phyloP scores from a whole-genome alignment of 768 basidiomycete genomes.

The Cyclocybe aegerita region DNA sequence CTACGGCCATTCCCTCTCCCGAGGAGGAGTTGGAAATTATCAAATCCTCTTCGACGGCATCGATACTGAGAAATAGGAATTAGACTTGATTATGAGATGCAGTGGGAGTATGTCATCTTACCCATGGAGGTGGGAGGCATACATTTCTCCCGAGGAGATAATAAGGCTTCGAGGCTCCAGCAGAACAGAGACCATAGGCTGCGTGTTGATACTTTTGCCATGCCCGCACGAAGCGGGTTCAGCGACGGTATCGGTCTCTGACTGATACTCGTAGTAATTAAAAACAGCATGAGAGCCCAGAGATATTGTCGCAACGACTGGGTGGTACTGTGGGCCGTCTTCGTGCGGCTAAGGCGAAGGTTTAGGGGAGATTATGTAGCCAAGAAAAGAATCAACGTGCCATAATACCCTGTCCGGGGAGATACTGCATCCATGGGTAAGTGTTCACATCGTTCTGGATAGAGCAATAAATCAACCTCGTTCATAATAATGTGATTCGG shows the following conservation, averaged over 20 bases:
- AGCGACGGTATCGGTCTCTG: slow-evolving; percentile 18
- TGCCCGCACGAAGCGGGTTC: slow-evolving; percentile 21
- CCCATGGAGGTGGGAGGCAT: slow-evolving; percentile 77
- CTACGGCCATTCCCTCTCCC: slow-evolving; percentile 32
- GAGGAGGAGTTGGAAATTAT: slow-evolving; percentile 28
- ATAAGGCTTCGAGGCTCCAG: slow-evolving; percentile 86
- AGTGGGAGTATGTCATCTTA: slow-evolving; percentile 20
- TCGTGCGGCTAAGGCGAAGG: slow-evolving; percentile 71
- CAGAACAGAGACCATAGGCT: slow-evolving; percentile 68
- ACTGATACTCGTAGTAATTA: slow-evolving; percentile 72
- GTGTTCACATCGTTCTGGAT: slow-evolving; percentile 3
- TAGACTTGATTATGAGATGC: background rate
- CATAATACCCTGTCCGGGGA: slow-evolving; percentile 91
- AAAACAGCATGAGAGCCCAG: slow-evolving; percentile 82
- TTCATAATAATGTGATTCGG: slow-evolving; percentile 93
- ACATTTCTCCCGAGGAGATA: slow-evolving; percentile 70
- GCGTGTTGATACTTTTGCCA: slow-evolving; percentile 60
- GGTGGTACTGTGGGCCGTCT: slow-evolving; percentile 87
- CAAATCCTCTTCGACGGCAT: slow-evolving; percentile 52
- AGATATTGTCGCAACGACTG: slow-evolving; percentile 89
- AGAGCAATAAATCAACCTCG: slow-evolving; percentile 52
- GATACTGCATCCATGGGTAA: slow-evolving; percentile 50
- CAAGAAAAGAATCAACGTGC: slow-evolving; percentile 38
- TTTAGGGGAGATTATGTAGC: slow-evolving; percentile 2
- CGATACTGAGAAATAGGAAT: slow-evolving; percentile 45